A percentile compares a stretch with the other conserved stretches of the same genome.
Conservation (phyloP, 768 basidiomycete genomes). For the Suillus subluteus region DNA sequence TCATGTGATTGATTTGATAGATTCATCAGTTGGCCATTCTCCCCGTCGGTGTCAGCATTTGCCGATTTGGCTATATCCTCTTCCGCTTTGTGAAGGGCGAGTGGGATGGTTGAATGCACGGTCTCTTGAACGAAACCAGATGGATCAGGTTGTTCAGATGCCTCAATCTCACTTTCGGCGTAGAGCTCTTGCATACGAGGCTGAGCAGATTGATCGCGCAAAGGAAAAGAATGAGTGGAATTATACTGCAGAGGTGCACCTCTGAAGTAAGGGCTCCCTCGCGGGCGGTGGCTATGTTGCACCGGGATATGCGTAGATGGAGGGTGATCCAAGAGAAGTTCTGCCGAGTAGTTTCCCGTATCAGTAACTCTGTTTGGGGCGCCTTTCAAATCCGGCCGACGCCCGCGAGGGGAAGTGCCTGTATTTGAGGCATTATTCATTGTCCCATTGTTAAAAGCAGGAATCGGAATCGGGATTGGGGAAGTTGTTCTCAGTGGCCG, state of each 20-base stretch:
- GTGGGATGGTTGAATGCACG: slow-evolving; percentile 65
- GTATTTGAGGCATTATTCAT: slow-evolving; percentile 40
- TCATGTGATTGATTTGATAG: slow-evolving; percentile 24
- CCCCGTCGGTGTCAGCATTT: slow-evolving; percentile 16
- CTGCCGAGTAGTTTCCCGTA: slow-evolving; percentile 39
- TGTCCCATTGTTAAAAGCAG: slow-evolving; percentile 40
- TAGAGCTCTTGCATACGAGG: slow-evolving; percentile 52
- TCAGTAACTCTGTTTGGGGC: slow-evolving; percentile 29
- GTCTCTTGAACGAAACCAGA: slow-evolving; percentile 56
- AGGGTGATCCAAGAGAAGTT: slow-evolving; percentile 44
- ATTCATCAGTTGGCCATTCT: slow-evolving; percentile 25
- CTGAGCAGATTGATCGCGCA: slow-evolving; percentile 37
- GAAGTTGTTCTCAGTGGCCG: slow-evolving; percentile 46
- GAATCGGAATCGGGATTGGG: slow-evolving; percentile 52
- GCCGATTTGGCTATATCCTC: slow-evolving; percentile 24
- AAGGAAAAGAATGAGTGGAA: slow-evolving; percentile 48
- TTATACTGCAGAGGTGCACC: slow-evolving; percentile 41
- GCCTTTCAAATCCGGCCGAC: slow-evolving; percentile 35
- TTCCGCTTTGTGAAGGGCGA: slow-evolving; percentile 47
- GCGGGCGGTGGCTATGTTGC: slow-evolving; percentile 36
- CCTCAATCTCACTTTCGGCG: slow-evolving; percentile 37
- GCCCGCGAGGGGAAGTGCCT: slow-evolving; percentile 39
- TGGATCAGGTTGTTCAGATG: slow-evolving; percentile 32
- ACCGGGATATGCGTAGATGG: slow-evolving; percentile 48
- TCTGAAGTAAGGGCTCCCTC: slow-evolving; percentile 39